These are phyloP conservation scores for Iris macrosiphon DNA, from an alignment of 106 monocot genomes.

Conservation along the genomic window DNA sequence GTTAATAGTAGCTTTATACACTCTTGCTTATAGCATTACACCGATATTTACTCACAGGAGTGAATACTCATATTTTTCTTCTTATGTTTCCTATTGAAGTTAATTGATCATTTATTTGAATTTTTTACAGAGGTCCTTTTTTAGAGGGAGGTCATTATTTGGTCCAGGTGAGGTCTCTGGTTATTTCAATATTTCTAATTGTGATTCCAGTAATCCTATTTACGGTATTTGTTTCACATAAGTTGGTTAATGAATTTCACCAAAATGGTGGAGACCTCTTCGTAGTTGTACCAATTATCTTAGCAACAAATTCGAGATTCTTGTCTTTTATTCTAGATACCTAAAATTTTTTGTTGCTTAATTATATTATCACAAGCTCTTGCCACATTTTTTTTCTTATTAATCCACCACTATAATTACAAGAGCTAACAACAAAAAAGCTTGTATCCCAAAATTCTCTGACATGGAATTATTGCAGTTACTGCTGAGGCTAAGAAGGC, in stretches of 20 bases:
- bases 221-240: slow-evolving; percentile 41
- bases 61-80: too few species aligned
- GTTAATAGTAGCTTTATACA: too few species aligned
- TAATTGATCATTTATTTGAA: too few species aligned
- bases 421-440: too few species aligned
- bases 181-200: slow-evolving; percentile 56
- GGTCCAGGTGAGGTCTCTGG: slow-evolving; percentile 71
- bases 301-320: slow-evolving; percentile 47
- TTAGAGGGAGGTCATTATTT: slow-evolving; percentile 76
- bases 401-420: too few species aligned
- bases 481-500: too few species aligned
- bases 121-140: slow-evolving; percentile 67
- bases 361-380: slow-evolving; percentile 2
- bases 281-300: slow-evolving; percentile 29
- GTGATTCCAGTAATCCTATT: slow-evolving; percentile 59
- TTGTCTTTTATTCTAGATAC: neutral
- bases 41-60: too few species aligned
- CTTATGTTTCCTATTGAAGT: too few species aligned
- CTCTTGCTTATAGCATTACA: too few species aligned
- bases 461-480: too few species aligned
- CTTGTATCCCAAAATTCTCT: too few species aligned
- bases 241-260: slow-evolving; percentile 34
- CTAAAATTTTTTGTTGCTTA: neutral
- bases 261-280: slow-evolving; percentile 34
- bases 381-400: neutral